These are phyloP conservation scores for Naegleria lovaniensis DNA, from an alignment of 208 protist genomes.

Conservation along the genomic window DNA sequence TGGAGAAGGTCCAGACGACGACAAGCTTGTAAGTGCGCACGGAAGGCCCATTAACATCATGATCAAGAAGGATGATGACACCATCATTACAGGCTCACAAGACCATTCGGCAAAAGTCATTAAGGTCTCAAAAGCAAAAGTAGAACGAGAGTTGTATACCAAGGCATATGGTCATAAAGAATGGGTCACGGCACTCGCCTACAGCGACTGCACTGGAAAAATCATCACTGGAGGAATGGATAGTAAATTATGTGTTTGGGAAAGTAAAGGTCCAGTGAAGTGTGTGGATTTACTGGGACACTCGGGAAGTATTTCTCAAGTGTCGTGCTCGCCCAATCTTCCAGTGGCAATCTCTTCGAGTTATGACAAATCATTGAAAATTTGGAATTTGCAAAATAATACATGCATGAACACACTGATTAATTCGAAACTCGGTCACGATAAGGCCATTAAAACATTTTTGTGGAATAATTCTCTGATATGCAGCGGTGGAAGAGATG, in stretches of 20 bases:
- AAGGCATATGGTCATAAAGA: neutral
- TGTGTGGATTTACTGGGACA: conserved; percentile 1
- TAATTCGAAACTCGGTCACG: neutral
- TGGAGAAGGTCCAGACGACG: too few relatives aligned
- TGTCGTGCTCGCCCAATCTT: neutral
- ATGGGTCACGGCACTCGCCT: neutral
- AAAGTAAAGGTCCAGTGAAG: neutral
- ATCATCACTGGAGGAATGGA: conserved; percentile 15
- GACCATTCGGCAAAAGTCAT: too few relatives aligned
- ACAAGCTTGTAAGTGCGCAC: too few relatives aligned
- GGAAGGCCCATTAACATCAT: too few relatives aligned
- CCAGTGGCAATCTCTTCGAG: neutral
- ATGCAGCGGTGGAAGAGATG: conserved; percentile 13
- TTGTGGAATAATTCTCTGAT: conserved; percentile 18
- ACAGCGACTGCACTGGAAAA: neutral
- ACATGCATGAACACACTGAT: neutral
- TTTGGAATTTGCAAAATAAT: conserved; percentile 3
- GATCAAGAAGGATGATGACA: too few relatives aligned
- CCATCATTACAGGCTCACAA: too few relatives aligned
- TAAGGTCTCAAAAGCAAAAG: too few relatives aligned
- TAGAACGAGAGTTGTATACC: neutral
- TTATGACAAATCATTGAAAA: conserved; percentile 10
- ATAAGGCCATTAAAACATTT: conserved; percentile 2
- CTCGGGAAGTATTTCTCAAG: neutral
- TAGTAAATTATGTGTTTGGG: conserved; percentile 12